These are phyloP conservation scores for Chalciporus pseudorubinellus DNA, from an alignment of 768 basidiomycete species.

Conservation along the genomic window DNA sequence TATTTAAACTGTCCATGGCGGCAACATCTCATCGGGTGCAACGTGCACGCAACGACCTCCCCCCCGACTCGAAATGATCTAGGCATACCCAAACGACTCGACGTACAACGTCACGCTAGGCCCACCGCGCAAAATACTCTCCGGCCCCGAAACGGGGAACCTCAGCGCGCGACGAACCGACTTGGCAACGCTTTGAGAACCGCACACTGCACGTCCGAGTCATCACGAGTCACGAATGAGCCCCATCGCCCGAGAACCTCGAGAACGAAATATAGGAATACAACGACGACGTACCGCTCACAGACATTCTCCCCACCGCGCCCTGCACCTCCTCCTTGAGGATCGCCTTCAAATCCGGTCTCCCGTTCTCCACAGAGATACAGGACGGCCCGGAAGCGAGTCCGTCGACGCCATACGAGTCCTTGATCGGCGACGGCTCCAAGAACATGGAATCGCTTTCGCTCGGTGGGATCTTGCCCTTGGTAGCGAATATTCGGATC, in stretches of 20 bases:
- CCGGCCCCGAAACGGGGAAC: constrained; percentile 30
- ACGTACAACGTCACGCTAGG: constrained; percentile 39
- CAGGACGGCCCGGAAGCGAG: constrained; percentile 13
- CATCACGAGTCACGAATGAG: background rate
- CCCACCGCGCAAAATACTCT: constrained; percentile 31
- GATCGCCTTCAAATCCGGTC: constrained; percentile 42
- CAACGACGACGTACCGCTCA: constrained; percentile 42
- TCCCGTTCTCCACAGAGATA: constrained; percentile 33
- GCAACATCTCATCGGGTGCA: background rate
- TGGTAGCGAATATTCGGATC: constrained; percentile 43
- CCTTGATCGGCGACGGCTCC: constrained; percentile 18
- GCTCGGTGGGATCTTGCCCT: constrained; percentile 5
- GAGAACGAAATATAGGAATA: background rate
- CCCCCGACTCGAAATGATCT: background rate
- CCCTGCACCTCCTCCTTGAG: constrained; percentile 37
- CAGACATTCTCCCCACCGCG: constrained; percentile 40
- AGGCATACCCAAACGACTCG: constrained; percentile 43
- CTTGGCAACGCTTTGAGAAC: constrained; percentile 39
- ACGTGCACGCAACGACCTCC: background rate
- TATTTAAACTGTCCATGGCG: background rate
- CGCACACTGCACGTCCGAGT: constrained; percentile 47
- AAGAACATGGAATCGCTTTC: constrained; percentile 16
- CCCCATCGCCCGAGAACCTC: too few species aligned
- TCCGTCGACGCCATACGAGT: constrained; percentile 10
- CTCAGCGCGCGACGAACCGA: constrained; percentile 41